These are phyloP conservation scores for Penicillium crystallinum DNA, from an alignment of 495 filamentous ascomycete species.

Conservation along the genomic window DNA sequence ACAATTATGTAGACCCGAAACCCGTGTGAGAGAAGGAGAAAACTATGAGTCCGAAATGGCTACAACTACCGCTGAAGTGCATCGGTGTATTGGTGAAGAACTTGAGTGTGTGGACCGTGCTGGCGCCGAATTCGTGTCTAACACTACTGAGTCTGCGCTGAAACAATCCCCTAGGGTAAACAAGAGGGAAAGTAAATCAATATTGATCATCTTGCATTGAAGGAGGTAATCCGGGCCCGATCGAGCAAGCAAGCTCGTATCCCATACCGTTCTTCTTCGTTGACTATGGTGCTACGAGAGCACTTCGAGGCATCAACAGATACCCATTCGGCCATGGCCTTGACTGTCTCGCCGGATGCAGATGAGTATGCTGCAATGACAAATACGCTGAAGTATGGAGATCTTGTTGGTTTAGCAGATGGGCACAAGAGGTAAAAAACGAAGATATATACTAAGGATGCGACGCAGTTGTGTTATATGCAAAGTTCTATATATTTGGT, in stretches of 20 bases:
- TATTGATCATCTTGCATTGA: constrained; percentile 24
- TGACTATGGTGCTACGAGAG: constrained; percentile 24
- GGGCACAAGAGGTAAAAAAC: neutral
- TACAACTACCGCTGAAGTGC: neutral
- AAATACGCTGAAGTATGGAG: constrained; percentile 27
- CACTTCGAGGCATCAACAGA: constrained; percentile 15
- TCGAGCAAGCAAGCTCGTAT: constrained; percentile 13
- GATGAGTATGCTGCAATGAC: constrained; percentile 17
- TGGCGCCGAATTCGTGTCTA: constrained; percentile 20
- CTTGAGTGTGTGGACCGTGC: constrained; percentile 28
- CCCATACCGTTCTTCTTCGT: constrained; percentile 21
- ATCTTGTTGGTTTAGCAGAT: constrained; percentile 54
- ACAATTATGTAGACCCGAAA: constrained; percentile 8
- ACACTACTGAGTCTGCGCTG: neutral
- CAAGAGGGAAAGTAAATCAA: constrained; percentile 24
- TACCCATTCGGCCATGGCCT: constrained; percentile 17
- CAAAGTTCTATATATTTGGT: too few species aligned
- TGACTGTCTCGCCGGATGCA: constrained; percentile 15
- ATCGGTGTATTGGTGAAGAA: constrained; percentile 20
- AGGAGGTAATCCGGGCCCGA: constrained; percentile 25
- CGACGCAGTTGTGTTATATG: too few species aligned
- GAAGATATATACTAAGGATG: neutral
- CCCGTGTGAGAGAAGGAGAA: constrained; percentile 15
- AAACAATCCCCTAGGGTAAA: constrained; percentile 22
- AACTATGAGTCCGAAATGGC: constrained; percentile 7